phyloP scores from a whole-genome alignment of 495 filamentous ascomycete species.

The Friedmanniomyces simplex region DNA sequence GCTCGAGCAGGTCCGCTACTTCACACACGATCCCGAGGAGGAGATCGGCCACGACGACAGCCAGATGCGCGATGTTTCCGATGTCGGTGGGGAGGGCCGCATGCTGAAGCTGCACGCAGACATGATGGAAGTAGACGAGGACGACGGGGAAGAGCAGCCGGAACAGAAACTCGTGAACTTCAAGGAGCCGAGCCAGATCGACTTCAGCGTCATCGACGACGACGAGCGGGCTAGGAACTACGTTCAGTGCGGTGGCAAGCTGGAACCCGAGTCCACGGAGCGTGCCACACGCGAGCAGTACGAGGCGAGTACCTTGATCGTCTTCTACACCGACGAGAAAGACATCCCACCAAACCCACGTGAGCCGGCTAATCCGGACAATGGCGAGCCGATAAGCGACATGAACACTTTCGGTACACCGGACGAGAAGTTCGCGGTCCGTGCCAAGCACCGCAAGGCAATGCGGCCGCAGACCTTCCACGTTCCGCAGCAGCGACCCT shows the following conservation, averaged over 20 bases:
- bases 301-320: slow-evolving; percentile 72
- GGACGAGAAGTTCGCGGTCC: slow-evolving; percentile 11
- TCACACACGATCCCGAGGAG: slow-evolving; percentile 72
- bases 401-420: slow-evolving; percentile 19
- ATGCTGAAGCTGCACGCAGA: slow-evolving; percentile 66
- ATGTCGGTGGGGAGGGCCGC: slow-evolving; percentile 66
- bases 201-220: slow-evolving; percentile 45
- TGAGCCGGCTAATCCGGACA: slow-evolving; percentile 47
- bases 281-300: slow-evolving; percentile 57
- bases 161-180: slow-evolving; percentile 42
- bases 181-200: slow-evolving; percentile 37
- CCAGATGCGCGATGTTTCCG: slow-evolving; percentile 55
- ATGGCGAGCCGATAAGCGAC: slow-evolving; percentile 30
- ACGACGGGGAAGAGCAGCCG: slow-evolving; percentile 44
- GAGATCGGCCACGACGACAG: slow-evolving; percentile 60
- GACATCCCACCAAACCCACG: slow-evolving; percentile 71
- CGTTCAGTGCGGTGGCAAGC: slow-evolving; percentile 48
- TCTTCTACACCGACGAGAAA: slow-evolving; percentile 58
- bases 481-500: slow-evolving; percentile 1
- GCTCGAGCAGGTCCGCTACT: slow-evolving; percentile 61
- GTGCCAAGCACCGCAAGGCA: slow-evolving; percentile 12
- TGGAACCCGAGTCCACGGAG: slow-evolving; percentile 51
- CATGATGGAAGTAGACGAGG: slow-evolving; percentile 53
- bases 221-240: slow-evolving; percentile 46
- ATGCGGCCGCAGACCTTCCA: background rate